Percentiles rank a stretch among this genome's conserved stretches.
phyloP scores from a whole-genome alignment of 2,329 filamentous ascomycete species.

The Calonectria crousiana region DNA sequence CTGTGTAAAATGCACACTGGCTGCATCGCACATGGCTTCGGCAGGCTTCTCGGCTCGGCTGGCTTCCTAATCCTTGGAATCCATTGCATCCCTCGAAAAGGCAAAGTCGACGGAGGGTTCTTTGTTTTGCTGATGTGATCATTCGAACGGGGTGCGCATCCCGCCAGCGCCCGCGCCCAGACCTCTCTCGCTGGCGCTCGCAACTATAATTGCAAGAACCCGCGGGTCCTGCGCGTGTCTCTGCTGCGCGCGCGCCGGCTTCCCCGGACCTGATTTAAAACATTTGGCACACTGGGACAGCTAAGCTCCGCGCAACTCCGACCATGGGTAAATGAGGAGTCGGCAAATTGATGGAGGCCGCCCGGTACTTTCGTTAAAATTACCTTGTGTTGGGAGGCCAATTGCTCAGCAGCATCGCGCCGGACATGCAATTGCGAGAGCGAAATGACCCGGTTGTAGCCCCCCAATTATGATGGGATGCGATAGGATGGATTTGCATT shows the following conservation, averaged over 20 bases:
- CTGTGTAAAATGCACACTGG: background rate
- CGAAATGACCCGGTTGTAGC: background rate
- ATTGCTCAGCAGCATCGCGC: slow-evolving; percentile 10
- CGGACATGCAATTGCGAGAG: slow-evolving; percentile 23
- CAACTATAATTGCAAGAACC: slow-evolving; percentile 5
- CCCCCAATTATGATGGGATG: slow-evolving; percentile 10
- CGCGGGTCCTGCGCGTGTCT: background rate
- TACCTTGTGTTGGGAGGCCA: background rate
- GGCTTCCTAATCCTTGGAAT: slow-evolving; percentile 17
- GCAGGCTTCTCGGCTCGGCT: slow-evolving; percentile 30
- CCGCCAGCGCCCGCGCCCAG: background rate
- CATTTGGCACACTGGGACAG: background rate
- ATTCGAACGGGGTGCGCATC: slow-evolving; percentile 1
- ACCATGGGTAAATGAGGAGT: background rate
- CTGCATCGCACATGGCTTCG: slow-evolving; percentile 24
- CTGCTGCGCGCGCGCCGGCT: slow-evolving; percentile 20
- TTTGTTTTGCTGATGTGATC: slow-evolving; percentile 38
- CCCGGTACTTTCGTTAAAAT: slow-evolving; percentile 9
- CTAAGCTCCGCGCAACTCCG: slow-evolving; percentile 19
- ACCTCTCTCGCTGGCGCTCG: background rate
- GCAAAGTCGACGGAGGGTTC: background rate
- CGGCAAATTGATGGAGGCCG: background rate
- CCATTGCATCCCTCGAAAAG: background rate
- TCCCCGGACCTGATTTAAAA: slow-evolving; percentile 16
- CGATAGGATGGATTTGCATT: slow-evolving; percentile 22